A percentile compares a stretch with the other conserved stretches of the same genome.
Evolutionary conservation across 2,329 filamentous ascomycete genomes (phyloP).

Genomic region (Penicillium verrucosum): DNA sequence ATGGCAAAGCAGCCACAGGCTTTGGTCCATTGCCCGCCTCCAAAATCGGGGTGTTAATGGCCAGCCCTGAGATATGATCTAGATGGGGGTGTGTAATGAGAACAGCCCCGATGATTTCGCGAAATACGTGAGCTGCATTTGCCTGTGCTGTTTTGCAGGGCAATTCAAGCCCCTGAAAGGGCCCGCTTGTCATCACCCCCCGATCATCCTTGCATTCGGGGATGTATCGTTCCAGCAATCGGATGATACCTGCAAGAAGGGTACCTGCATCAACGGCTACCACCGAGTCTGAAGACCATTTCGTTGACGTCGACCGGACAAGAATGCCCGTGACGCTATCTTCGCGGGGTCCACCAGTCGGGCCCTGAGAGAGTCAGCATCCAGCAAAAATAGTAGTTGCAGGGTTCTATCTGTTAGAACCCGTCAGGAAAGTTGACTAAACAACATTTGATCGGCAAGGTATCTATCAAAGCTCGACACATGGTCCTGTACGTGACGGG

Average conservation of each 20-base stretch:
- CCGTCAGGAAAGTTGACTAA: constrained; percentile 6
- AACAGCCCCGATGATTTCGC: constrained; percentile 77
- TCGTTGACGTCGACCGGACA: constrained; percentile 72
- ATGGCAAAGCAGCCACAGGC: constrained; percentile 77
- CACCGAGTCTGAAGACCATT: constrained; percentile 78
- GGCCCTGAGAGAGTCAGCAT: constrained; percentile 59
- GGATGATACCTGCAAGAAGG: constrained; percentile 79
- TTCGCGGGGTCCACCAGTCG: constrained; percentile 85
- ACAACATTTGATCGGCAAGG: background rate
- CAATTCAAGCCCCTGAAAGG: constrained; percentile 75
- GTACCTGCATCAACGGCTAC: constrained; percentile 93
- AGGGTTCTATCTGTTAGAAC: constrained; percentile 16
- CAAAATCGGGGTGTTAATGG: constrained; percentile 87
- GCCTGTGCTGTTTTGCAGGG: constrained; percentile 64
- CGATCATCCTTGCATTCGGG: constrained; percentile 26
- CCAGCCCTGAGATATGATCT: constrained; percentile 87
- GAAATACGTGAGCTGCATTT: constrained; percentile 78
- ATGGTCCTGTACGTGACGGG: constrained; percentile 4
- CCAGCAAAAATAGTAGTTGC: background rate
- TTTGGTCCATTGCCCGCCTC: constrained; percentile 76
- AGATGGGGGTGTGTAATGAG: constrained; percentile 97
- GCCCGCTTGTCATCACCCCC: constrained; percentile 52
- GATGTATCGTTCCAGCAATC: constrained; percentile 60
- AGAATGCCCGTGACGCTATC: constrained; percentile 86
- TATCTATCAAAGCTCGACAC: constrained; percentile 1